Conservation (phyloP, 1,284 basidiomycete genomes). For the Wolfiporia cocos region DNA sequence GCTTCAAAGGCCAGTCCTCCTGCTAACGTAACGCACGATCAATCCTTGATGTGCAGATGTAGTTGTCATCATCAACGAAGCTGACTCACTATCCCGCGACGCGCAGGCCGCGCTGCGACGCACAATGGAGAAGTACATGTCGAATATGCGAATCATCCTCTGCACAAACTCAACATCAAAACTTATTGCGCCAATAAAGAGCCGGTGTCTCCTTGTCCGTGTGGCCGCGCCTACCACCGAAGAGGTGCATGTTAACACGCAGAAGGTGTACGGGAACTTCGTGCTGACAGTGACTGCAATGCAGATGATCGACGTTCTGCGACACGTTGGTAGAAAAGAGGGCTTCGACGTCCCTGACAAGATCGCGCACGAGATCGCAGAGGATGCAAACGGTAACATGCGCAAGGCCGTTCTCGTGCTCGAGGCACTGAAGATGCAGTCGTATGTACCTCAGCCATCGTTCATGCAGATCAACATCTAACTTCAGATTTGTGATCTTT, state of each 20-base stretch:
- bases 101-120: constrained; percentile 95
- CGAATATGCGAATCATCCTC: constrained; percentile 93
- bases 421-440: constrained; percentile 95
- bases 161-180: constrained; percentile 97
- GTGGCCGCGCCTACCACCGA: constrained; percentile 83
- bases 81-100: constrained; percentile 90
- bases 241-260: constrained; percentile 60
- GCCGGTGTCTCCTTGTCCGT: constrained; percentile 89
- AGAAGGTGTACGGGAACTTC: too few relatives aligned
- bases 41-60: constrained; percentile 1
- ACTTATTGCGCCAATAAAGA: constrained; percentile 96
- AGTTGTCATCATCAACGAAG: constrained; percentile 99
- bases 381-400: constrained; percentile 85
- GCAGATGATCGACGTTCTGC: constrained; percentile 79
- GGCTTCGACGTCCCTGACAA: constrained; percentile 75
- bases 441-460: constrained; percentile 56
- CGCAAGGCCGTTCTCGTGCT: constrained; percentile 93
- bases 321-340: constrained; percentile 80
- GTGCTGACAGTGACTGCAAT: too few relatives aligned
- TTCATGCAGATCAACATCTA: too few relatives aligned
- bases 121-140: constrained; percentile 99
- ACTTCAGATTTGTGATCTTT: too few relatives aligned
- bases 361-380: constrained; percentile 69
- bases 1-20: constrained; percentile 84
- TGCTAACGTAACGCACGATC: background rate